phyloP scores from a whole-genome alignment of 139 green algal species.

The Trebouxia sp. region DNA sequence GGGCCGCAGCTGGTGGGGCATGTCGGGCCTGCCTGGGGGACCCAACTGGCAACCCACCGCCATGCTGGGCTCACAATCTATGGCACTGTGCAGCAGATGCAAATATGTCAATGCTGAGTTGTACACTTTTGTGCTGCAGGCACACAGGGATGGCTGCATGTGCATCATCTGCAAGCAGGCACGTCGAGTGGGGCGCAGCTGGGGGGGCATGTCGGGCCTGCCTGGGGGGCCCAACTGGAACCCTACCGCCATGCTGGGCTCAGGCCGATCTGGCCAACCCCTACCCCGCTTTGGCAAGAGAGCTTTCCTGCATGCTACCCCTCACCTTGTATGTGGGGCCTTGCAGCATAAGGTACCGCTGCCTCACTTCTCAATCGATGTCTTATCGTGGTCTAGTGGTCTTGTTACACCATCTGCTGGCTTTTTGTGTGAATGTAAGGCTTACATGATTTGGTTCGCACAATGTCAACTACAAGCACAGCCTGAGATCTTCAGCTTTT shows the following conservation, averaged over 20 bases:
- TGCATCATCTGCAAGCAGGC: conserved; percentile 87
- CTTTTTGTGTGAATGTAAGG: too few species aligned
- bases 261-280: neutral
- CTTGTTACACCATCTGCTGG: too few species aligned
- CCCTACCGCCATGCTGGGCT: neutral
- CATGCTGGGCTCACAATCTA: neutral
- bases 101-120: neutral
- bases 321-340: conserved; percentile 56
- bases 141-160: conserved; percentile 69
- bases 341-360: conserved; percentile 2
- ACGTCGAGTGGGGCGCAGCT: conserved; percentile 44
- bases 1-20: conserved; percentile 33
- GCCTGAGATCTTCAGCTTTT: too few species aligned
- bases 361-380: neutral
- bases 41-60: neutral
- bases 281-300: conserved; percentile 66
- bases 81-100: neutral
- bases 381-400: too few species aligned
- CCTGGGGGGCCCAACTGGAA: neutral
- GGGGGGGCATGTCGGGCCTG: conserved; percentile 30
- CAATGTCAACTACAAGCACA: too few species aligned
- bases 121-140: conserved; percentile 4
- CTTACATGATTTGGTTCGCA: too few species aligned
- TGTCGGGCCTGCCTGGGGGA: conserved; percentile 19
- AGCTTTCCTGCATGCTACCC: conserved; percentile 68